Conservation (phyloP, 2,329 filamentous ascomycete species). For the Xylariaceae sp. region DNA sequence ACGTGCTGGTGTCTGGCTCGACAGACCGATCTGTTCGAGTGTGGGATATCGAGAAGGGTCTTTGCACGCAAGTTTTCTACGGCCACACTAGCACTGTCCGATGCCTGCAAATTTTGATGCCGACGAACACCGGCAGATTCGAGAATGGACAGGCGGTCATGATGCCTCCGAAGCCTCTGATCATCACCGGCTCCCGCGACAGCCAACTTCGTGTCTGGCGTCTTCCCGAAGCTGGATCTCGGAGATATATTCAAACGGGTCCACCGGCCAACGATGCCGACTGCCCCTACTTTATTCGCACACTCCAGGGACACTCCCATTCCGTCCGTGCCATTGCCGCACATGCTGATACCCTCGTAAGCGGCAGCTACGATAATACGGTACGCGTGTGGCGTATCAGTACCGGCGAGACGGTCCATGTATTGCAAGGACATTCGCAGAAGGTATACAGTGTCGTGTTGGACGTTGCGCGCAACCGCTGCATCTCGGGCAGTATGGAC, state of each 20-base stretch:
- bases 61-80: slow-evolving; percentile 94
- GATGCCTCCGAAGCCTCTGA: slow-evolving; percentile 91
- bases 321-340: slow-evolving; percentile 96
- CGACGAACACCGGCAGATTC: slow-evolving; percentile 73
- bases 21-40: slow-evolving; percentile 98
- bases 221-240: slow-evolving; percentile 78
- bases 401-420: slow-evolving; percentile 84
- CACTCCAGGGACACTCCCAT: slow-evolving; percentile 83
- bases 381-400: slow-evolving; percentile 98
- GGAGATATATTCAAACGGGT: slow-evolving; percentile 76
- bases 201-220: slow-evolving; percentile 95
- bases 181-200: slow-evolving; percentile 96
- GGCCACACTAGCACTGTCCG: slow-evolving; percentile 97
- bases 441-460: slow-evolving; percentile 98
- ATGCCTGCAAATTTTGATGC: slow-evolving; percentile 92
- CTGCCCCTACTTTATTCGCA: slow-evolving; percentile 93
- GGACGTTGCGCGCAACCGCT: slow-evolving; percentile 87
- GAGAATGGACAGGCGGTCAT: slow-evolving; percentile 75
- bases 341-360: slow-evolving; percentile 92
- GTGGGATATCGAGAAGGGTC: slow-evolving; percentile 94
- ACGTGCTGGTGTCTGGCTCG: slow-evolving; percentile 91
- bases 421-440: slow-evolving; percentile 81
- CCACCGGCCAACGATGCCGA: slow-evolving; percentile 74
- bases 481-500: slow-evolving; percentile 98
- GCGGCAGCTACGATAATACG: slow-evolving; percentile 93